A percentile compares a stretch with the other conserved stretches of the same genome.
Evolutionary conservation across 2,329 filamentous ascomycete species (phyloP).

Genomic region (Aspergillus tamarii): DNA sequence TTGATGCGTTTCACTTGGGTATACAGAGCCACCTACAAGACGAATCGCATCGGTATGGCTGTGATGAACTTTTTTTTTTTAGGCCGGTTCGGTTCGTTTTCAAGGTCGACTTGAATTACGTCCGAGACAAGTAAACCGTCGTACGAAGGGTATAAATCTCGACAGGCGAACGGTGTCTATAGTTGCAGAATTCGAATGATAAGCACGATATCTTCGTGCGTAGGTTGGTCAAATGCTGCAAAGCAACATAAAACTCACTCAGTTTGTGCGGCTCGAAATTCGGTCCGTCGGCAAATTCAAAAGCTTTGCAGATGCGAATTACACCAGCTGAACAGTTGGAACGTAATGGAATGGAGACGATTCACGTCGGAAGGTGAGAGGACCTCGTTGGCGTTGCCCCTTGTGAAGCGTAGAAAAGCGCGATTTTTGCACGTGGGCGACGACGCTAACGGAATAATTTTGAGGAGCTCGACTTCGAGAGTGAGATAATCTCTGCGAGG

Average conservation of each 20-base stretch:
- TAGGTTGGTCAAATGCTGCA: conserved; percentile 6
- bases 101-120: conserved; percentile 16
- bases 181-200: not conserved
- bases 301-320: conserved; percentile 10
- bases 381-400: conserved; percentile 21
- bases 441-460: conserved; percentile 13
- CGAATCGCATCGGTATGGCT: conserved; percentile 30
- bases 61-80: conserved; percentile 3
- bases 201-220: conserved; percentile 2
- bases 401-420: conserved; percentile 27
- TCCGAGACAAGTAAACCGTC: conserved; percentile 17
- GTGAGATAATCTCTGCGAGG: conserved; percentile 17
- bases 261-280: conserved; percentile 17
- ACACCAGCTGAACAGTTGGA: conserved; percentile 10
- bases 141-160: not conserved
- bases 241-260: conserved; percentile 15
- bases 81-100: conserved; percentile 7
- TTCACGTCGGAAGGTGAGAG: conserved; percentile 8
- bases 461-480: not conserved
- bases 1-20: not conserved
- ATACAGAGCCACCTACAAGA: conserved; percentile 23
- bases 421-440: conserved; percentile 34
- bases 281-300: conserved; percentile 19
- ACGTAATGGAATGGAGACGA: conserved; percentile 2
- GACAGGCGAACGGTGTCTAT: conserved; percentile 9